Evolutionary conservation across 805 yeast genomes (phyloP), one percentile per base, ranked within the genome.

Genomic region (Metschnikowia dekortorum): DNA sequence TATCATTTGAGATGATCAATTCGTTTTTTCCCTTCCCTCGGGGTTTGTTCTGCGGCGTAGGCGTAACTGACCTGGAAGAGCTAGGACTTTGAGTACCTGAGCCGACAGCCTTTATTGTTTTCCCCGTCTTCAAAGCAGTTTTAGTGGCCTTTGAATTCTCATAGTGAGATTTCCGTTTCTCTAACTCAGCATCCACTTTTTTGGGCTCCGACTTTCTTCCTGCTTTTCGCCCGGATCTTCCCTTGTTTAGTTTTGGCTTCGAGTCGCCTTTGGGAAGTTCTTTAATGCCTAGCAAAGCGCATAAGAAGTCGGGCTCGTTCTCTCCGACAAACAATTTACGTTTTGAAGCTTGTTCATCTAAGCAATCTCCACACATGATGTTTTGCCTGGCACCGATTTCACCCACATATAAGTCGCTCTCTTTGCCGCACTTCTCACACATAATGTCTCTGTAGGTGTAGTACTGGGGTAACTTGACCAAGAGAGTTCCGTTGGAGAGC

Each of bases 401-500:
- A 14, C 59, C 58, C 9, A 78, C 79, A 48, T 65, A 67, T 53
- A 81, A 63, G 46, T 71, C 60, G 3, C 64, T 51, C 37, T 79
- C 83, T 31, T 53, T 53, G 2, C 68, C 71, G 66, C 85, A 82
- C 13, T 60, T 46, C 1, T 57, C 42, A 62, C 87, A 82, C 44
- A 66, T 66, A 44, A 81, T 67, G 53, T 80, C 83, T 63, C 84
- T 67, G 40, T 79, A 79, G 42, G 65, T 74, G 14, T 66, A 65
- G 59, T 81, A 82, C 41, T 68, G 76, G 3, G 68, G 68, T 61
- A 80, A 67, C 57, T 70, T 78, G 50, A 64, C 66, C 55, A 82
- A 69, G n/a, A 82, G 63, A 0, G 84, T 74, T 3, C 87, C 87
- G 56, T 82, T 82, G 1, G 75, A 67, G 4, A 80, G 57, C 2